Evolutionary conservation across 2,329 filamentous ascomycete genomes (phyloP), one percentile per base, ranked within the genome.

Genomic region (Cryphonectria parasitica): DNA sequence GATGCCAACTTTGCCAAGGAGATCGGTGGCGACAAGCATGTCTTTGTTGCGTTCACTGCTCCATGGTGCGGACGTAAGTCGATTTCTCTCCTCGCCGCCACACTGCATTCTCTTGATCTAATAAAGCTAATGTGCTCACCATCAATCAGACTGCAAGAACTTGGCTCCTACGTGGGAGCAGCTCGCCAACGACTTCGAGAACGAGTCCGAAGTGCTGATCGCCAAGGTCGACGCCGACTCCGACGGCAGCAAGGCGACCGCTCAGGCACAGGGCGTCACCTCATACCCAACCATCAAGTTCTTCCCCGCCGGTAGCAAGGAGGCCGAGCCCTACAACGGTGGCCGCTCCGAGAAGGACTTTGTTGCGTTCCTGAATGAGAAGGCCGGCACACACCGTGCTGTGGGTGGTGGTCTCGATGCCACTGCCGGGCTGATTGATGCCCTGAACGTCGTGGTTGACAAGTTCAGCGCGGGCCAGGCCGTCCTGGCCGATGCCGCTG

Each of bases 201-300:
- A 86, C 79, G 96, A 99, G 78, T 82, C 90, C 72, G 86, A 88
- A 74, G 93, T 99, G 74, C 80, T 97, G 61, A 90, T 99, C 78
- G 96, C 94, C 81, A 98, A 99, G 86, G 92, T 99, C 73, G 95
- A 99, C 79, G 95, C 94, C 78, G 95, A 99, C 83, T 90, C 92
- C 41, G 90, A 93, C 76, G 93, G 93, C 82, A 89, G 91, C 81
- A 98, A 97, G 84, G 88, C 88, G 61, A 90, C 91, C 65, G 91
- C 94, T 66, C 82, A 89, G 78, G 89, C 91, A 66, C 91, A 96
- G 79, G 93, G 90, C 72, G 89, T 99, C 75, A 88, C 87, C 69
- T 93, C 92, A 49, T 99, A 97, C 87, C 96, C 96, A 65, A 99
- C 96, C 73, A 97, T 99, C 86, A 97, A 97, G 85, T 99, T 91